phyloP scores from a whole-genome alignment of 768 basidiomycete species.

The Boletus rubroflammeus region DNA sequence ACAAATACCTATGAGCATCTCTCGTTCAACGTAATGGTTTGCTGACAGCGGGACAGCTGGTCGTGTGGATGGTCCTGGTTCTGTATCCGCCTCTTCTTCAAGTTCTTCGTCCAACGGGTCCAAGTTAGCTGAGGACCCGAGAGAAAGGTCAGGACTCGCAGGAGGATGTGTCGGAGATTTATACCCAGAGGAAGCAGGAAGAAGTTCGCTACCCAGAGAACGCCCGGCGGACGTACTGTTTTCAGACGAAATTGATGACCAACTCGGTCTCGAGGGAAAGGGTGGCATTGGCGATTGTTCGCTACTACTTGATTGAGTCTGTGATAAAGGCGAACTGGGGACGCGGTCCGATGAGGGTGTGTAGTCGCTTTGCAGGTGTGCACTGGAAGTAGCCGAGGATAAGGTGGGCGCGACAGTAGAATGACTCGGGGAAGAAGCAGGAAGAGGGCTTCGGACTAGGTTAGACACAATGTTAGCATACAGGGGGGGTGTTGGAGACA shows the following conservation, averaged over 20 bases:
- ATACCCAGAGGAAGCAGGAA: constrained; percentile 6
- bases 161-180: constrained; percentile 20
- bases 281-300: constrained; percentile 15
- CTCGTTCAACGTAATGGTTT: constrained; percentile 51
- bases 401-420: constrained; percentile 7
- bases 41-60: constrained; percentile 18
- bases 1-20: constrained; percentile 62
- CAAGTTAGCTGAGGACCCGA: constrained; percentile 11
- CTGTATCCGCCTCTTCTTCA: constrained; percentile 16
- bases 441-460: constrained; percentile 13
- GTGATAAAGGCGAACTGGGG: constrained; percentile 12
- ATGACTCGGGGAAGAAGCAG: constrained; percentile 7
- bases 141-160: constrained; percentile 24
- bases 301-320: constrained; percentile 11
- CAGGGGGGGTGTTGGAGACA: constrained; percentile 17
- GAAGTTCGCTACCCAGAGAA: constrained; percentile 14
- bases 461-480: constrained; percentile 27
- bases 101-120: constrained; percentile 16
- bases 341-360: constrained; percentile 9
- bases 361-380: constrained; percentile 14
- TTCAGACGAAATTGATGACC: constrained; percentile 28
- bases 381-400: background rate
- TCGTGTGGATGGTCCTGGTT: constrained; percentile 17
- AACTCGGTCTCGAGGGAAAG: constrained; percentile 19
- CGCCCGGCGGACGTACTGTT: constrained; percentile 9